Evolutionary conservation across 2,329 filamentous ascomycete genomes (phyloP).

Genomic region (Colletotrichum lupini): DNA sequence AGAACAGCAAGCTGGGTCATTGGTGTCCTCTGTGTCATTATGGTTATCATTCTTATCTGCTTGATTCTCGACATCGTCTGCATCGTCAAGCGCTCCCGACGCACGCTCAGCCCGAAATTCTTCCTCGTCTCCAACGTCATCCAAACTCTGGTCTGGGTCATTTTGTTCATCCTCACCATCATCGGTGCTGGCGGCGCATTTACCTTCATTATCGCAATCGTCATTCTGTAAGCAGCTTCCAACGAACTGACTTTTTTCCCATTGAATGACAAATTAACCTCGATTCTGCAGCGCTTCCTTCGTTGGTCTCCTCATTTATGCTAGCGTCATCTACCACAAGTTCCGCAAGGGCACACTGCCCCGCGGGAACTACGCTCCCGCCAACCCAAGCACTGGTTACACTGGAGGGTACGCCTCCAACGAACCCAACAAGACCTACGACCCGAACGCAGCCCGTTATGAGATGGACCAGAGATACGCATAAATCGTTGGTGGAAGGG

Average conservation of each 20-base stretch:
- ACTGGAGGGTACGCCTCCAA: neutral
- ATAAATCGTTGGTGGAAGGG: neutral
- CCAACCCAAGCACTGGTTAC: slow-evolving; percentile 18
- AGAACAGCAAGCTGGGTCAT: slow-evolving; percentile 24
- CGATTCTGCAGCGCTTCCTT: slow-evolving; percentile 42
- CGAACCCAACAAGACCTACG: neutral
- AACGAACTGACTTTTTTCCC: neutral
- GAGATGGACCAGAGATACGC: slow-evolving; percentile 13
- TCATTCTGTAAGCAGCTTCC: slow-evolving; percentile 41
- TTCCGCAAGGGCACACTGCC: slow-evolving; percentile 31
- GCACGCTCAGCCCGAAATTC: slow-evolving; percentile 45
- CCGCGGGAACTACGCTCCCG: slow-evolving; percentile 7
- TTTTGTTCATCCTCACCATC: slow-evolving; percentile 42
- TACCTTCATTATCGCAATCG: slow-evolving; percentile 38
- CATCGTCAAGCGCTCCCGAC: slow-evolving; percentile 45
- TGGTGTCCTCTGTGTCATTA: slow-evolving; percentile 40
- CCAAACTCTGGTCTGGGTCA: slow-evolving; percentile 42
- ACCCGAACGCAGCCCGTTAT: neutral
- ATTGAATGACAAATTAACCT: neutral
- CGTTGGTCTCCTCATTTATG: slow-evolving; percentile 46
- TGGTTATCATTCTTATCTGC: slow-evolving; percentile 42
- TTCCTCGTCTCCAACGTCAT: slow-evolving; percentile 44
- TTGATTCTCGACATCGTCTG: slow-evolving; percentile 44
- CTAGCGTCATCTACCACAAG: slow-evolving; percentile 44
- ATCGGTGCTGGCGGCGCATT: slow-evolving; percentile 34